A percentile compares a stretch with the other conserved stretches of the same genome.
These are phyloP conservation scores for Otatea glauca DNA, from an alignment of 176 grass and related monocot genomes.

Conservation along the genomic window DNA sequence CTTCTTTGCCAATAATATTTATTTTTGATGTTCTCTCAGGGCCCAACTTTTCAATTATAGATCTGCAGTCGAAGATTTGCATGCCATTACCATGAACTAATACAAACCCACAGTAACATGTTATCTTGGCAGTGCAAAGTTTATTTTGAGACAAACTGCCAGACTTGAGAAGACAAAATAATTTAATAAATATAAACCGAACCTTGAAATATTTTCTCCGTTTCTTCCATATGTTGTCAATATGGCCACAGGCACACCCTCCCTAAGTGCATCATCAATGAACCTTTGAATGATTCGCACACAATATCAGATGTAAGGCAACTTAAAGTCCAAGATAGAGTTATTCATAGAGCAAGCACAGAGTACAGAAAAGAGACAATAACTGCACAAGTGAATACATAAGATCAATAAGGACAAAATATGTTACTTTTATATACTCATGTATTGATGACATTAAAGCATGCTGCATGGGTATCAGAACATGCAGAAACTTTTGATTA, in stretches of 20 bases:
- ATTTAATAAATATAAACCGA: conserved; percentile 7
- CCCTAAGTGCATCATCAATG: conserved; percentile 85
- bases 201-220: conserved; percentile 92
- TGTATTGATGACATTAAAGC: conserved; percentile 21
- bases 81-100: neutral
- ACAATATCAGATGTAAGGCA: conserved; percentile 33
- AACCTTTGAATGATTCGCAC: conserved; percentile 65
- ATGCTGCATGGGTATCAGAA: conserved; percentile 28
- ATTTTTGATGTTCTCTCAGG: conserved; percentile 70
- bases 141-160: conserved; percentile 23
- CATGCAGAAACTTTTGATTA: neutral
- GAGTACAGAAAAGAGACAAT: conserved; percentile 13
- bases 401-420: conserved; percentile 8
- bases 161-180: neutral
- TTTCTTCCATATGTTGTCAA: conserved; percentile 77
- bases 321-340: conserved; percentile 12
- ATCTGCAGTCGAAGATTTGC: conserved; percentile 48
- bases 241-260: conserved; percentile 68
- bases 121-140: neutral
- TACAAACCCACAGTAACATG: neutral
- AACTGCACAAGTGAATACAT: neutral
- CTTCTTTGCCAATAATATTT: conserved; percentile 85
- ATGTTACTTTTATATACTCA: neutral
- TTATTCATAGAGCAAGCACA: conserved; percentile 14
- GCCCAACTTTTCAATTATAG: conserved; percentile 73